Evolutionary conservation across 2,329 filamentous ascomycete genomes (phyloP).

Genomic region (Fusarium oxysporum): DNA sequence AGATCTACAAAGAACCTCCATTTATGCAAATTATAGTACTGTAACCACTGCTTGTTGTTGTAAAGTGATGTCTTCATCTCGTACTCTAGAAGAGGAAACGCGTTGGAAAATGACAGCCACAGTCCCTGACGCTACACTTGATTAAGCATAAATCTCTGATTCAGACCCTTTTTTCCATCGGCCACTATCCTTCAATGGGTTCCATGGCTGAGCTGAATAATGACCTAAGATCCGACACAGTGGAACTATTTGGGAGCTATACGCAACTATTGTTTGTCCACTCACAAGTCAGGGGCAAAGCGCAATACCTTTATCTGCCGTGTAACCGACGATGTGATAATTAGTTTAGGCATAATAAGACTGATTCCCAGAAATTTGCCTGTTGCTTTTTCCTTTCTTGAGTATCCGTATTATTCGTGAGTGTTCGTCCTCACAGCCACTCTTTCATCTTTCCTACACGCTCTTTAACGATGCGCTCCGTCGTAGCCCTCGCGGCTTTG

Average conservation of each 20-base stretch:
- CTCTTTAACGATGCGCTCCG: not conserved
- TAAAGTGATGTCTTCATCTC: fast-evolving
- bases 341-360: not conserved
- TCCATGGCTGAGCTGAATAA: not conserved
- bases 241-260: not conserved
- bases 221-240: not conserved
- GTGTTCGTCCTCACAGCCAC: constrained; percentile 14
- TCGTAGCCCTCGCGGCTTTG: not conserved
- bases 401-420: not conserved
- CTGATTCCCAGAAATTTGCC: not conserved
- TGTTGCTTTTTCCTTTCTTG: not conserved
- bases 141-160: not conserved
- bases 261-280: not conserved
- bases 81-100: not conserved
- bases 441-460: not conserved
- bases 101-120: not conserved
- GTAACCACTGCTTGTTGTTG: no score
- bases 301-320: not conserved
- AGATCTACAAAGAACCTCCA: fast-evolving
- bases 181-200: not conserved
- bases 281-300: not conserved
- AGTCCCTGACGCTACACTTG: not conserved
- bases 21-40: fast-evolving
- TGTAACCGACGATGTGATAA: not conserved
- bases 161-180: not conserved